Base-by-base conservation (phyloP, 139 green algal species). In the Ettlia oleoabundans region DNA sequence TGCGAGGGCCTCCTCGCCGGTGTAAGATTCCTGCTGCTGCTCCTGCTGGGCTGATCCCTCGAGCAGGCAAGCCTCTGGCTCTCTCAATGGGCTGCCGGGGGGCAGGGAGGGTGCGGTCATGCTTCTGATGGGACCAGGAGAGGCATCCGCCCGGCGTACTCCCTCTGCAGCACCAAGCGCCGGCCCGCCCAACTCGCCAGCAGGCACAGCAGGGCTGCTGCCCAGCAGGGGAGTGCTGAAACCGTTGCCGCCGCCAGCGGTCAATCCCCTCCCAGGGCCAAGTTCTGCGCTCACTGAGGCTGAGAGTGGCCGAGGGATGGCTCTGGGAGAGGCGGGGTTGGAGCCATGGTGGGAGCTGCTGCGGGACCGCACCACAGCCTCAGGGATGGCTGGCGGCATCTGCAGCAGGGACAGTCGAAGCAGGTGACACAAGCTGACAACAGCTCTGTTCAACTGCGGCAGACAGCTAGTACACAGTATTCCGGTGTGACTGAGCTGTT, bases 11-110 rank as follows among this genome's bases (percentile, higher is more conserved):
- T 15, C 15, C 13, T 15, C 47, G 47, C 47, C 15, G 47, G 47
- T 15, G 47, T 15, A 33, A 63, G 53, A 21, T 33, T 69, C 26
- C 35, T 79, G 76, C 37, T 71, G 79, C 13, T 53, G 68, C 37
- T 38, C 47, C 40, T 42, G 68, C 55, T 43, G 53, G 33, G 68
- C 35, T 52, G 73, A 35, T 61, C 10, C 43, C 32, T 19, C 15
- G 1, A 6, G 32, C 13, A 15, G 8, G 43, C n/a, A 10, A 33
- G 32, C 41, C 35, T 19, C 51, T 32, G 51, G 66, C 38, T 30
- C 53, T 38, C 42, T 42, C 51, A 78, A 33, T 22, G 71, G 71
- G 71, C 71, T 78, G 71, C 71, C 71, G 5, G 71, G 70, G 3
- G 71, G 71, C 33, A 32, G n/a, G 1, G 51, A 47, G 1, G 68